Evolutionary conservation across 108 stramenopile species (phyloP).

Genomic region (Nitzschia putrida): DNA sequence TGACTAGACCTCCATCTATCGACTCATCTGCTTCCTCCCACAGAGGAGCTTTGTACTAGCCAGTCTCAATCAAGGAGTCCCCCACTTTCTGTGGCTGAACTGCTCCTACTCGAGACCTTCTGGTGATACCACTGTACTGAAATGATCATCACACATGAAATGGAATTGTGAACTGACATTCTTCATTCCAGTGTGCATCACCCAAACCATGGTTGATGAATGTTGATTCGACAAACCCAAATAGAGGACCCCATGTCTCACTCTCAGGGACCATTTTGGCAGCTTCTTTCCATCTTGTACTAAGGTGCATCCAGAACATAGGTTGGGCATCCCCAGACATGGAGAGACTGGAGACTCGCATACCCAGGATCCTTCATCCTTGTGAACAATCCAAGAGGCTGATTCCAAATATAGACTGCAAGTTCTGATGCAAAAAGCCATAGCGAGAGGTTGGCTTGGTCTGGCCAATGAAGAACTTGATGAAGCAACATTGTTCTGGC

Average conservation of each 20-base stretch:
- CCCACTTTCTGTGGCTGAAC: too few relatives aligned
- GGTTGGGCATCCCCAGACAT: constrained; percentile 56
- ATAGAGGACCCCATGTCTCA: constrained; percentile 45
- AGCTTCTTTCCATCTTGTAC: constrained; percentile 66
- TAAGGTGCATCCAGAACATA: constrained; percentile 59
- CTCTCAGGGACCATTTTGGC: constrained; percentile 50
- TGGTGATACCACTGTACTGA: constrained; percentile 39
- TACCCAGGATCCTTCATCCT: not conserved
- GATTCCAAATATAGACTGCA: constrained; percentile 45
- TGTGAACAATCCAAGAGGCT: constrained; percentile 38
- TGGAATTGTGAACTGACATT: constrained; percentile 53
- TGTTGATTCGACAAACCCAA: constrained; percentile 47
- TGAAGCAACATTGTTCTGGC: constrained; percentile 50
- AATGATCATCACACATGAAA: constrained; percentile 54
- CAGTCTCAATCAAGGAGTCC: too few relatives aligned
- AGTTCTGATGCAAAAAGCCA: constrained; percentile 54
- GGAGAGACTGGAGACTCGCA: constrained; percentile 20
- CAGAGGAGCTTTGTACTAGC: too few relatives aligned
- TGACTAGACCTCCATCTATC: too few relatives aligned
- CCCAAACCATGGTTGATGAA: constrained; percentile 44
- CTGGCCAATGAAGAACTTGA: too few relatives aligned
- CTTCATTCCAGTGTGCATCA: constrained; percentile 43
- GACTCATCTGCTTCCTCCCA: too few relatives aligned
- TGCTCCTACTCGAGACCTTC: too few relatives aligned
- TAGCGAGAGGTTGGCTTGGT: constrained; percentile 16